phyloP scores from a whole-genome alignment of 2,329 filamentous ascomycete species.

The Teratosphaeriaceae sp. region DNA sequence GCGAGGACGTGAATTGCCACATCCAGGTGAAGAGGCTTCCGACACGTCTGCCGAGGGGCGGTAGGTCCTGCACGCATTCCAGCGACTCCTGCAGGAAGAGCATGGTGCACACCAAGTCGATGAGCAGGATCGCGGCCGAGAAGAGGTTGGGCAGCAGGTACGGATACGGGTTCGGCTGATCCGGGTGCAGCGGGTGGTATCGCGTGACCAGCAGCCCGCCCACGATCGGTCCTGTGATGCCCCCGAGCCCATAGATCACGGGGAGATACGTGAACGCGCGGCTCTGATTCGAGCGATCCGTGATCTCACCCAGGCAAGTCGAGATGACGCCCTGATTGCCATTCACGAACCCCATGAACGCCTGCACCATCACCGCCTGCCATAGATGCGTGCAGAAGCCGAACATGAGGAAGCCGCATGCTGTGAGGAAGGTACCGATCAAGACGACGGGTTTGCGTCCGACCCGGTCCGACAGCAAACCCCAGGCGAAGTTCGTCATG shows the following conservation, averaged over 20 bases:
- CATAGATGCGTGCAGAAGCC: constrained; percentile 77
- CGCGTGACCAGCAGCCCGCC: constrained; percentile 74
- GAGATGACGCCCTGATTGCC: constrained; percentile 93
- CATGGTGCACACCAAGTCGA: constrained; percentile 67
- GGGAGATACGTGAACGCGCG: constrained; percentile 90
- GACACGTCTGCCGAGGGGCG: constrained; percentile 53
- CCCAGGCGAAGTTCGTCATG: constrained; percentile 87
- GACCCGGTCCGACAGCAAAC: constrained; percentile 70
- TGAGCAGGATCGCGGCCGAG: constrained; percentile 61
- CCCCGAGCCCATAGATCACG: constrained; percentile 90
- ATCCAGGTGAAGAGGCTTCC: constrained; percentile 58
- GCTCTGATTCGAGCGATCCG: constrained; percentile 90
- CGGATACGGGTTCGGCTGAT: constrained; percentile 57
- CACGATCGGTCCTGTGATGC: constrained; percentile 87
- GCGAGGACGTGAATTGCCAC: constrained; percentile 60
- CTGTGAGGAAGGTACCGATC: constrained; percentile 74
- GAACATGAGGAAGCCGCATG: constrained; percentile 75
- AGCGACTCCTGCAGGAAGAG: constrained; percentile 83
- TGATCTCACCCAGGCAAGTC: constrained; percentile 90
- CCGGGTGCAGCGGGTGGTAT: constrained; percentile 49
- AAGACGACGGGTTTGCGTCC: constrained; percentile 79
- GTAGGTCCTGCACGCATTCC: constrained; percentile 57
- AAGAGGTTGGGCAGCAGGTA: constrained; percentile 82
- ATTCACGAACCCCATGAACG: constrained; percentile 86
- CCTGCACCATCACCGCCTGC: constrained; percentile 81